phyloP scores from a whole-genome alignment of 176 grass and related monocot species.

The Cenchrus purpureus region DNA sequence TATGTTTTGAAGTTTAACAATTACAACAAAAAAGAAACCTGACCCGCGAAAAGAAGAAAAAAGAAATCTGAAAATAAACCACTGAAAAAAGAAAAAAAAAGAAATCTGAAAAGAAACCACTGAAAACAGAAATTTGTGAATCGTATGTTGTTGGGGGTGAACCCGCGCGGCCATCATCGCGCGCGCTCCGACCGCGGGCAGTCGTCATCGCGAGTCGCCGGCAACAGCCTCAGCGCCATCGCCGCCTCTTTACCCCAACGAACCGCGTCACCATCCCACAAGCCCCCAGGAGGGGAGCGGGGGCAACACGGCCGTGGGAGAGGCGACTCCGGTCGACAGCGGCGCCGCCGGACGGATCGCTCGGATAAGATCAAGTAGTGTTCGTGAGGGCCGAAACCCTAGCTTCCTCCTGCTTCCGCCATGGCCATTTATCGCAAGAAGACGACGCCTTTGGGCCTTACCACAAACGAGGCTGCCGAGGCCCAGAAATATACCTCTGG shows the following conservation, averaged over 20 bases:
- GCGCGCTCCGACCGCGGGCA: conserved; percentile 52
- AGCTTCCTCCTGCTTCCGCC: neutral
- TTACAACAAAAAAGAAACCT: too few relatives aligned
- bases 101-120: neutral
- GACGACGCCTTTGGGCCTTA: too few relatives aligned
- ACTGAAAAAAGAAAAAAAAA: neutral
- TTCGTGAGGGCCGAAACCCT: conserved; percentile 50
- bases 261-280: conserved; percentile 29
- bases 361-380: conserved; percentile 65
- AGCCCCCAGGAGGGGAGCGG: neutral
- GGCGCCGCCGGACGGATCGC: conserved; percentile 36
- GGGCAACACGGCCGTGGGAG: conserved; percentile 3
- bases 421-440: conserved; percentile 19
- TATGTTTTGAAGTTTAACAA: neutral
- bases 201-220: conserved; percentile 51
- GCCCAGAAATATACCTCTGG: neutral
- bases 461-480: neutral
- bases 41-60: too few relatives aligned
- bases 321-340: conserved; percentile 23
- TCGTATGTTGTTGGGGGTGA: conserved; percentile 22
- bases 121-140: neutral
- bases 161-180: conserved; percentile 57
- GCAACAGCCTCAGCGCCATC: neutral
- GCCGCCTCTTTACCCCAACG: neutral
- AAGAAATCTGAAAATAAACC: neutral